Base-by-base conservation (phyloP, 208 protist genomes). In the Polymyxa betae region DNA sequence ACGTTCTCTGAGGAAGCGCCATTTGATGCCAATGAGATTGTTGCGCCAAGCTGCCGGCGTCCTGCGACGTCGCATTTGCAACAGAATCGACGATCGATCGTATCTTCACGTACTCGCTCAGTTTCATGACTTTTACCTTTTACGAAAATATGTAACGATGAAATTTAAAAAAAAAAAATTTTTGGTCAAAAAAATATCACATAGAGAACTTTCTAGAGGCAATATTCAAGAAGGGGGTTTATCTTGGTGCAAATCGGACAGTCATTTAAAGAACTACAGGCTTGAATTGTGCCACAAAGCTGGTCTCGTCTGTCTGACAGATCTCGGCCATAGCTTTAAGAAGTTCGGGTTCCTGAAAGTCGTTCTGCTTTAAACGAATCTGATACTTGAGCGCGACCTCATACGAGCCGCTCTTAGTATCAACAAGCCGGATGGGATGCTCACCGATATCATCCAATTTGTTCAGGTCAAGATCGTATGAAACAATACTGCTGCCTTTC, bases 381-480 rank as follows among this genome's bases (percentile, higher is more conserved):
- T 82, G 72, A 43, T 82, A 82, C 72, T 82, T 82, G 16, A 82
- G 10, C 16, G 72, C 72, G 72, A 82, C 72, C 35, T 82, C 72
- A 43, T 82, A 82, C 16, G 72, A 82, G 5, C 72, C 72, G 72
- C 72, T 82, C 5, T 5, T 20, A 5, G 35, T 35, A 35, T 82
- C 72, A 20, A 82, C 72, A 12, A 43, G 72, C 5, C 72, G 72
- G 40, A 82, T 82, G 16, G n/a, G 72, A 82, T 82, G 40, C 12
- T 82, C 35, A 43, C 72, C 72, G 12, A 60, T 60, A 43, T 5
- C 16, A 43, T n/a, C 40, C 5, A 5, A 38, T 12, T 43, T 35
- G 35, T 45, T 43, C n/a, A 12, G 16, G 16, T 82, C 72, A 43
- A 82, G 72, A 43, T 82, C 72, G 72, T 38, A 35, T 45, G 40